phyloP scores from a whole-genome alignment of 2,329 filamentous ascomycete species.

The Colletotrichum australisinense region DNA sequence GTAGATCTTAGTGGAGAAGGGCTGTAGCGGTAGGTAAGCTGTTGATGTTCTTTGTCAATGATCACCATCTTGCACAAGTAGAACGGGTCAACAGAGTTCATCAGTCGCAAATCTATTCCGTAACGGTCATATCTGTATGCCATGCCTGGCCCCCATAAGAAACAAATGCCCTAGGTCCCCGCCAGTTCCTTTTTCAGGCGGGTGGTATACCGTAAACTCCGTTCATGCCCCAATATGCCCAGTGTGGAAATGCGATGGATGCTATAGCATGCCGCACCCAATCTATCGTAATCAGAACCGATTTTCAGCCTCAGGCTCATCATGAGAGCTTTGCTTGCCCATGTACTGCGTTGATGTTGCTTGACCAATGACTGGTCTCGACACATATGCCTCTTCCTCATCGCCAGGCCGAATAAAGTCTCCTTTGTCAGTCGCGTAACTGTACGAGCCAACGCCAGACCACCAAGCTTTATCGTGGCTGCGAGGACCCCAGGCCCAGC shows the following conservation, averaged over 20 bases:
- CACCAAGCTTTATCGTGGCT: constrained; percentile 81
- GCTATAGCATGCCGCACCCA: background rate
- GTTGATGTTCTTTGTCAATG: background rate
- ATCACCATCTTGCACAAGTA: background rate
- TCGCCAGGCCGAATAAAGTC: constrained; percentile 40
- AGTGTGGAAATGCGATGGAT: constrained; percentile 7
- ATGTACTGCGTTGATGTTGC: constrained; percentile 26
- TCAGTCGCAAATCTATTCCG: constrained; percentile 18
- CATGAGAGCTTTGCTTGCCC: constrained; percentile 26
- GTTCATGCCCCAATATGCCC: constrained; percentile 23
- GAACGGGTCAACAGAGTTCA: background rate
- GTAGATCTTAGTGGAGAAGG: background rate
- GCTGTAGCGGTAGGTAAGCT: background rate
- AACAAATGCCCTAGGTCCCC: constrained; percentile 14
- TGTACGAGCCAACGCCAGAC: constrained; percentile 74
- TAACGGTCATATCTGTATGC: constrained; percentile 25
- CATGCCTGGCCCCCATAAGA: constrained; percentile 8
- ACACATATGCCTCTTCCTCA: constrained; percentile 43
- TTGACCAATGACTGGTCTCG: constrained; percentile 12
- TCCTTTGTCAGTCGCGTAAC: constrained; percentile 61
- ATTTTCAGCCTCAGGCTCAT: constrained; percentile 17
- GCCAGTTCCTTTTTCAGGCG: constrained; percentile 5
- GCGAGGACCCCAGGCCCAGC: constrained; percentile 90
- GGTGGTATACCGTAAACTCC: constrained; percentile 35
- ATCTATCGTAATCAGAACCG: constrained; percentile 18